These are phyloP conservation scores for Moelleriella libera DNA, from an alignment of 2,329 filamentous ascomycete species.

Conservation along the genomic window DNA sequence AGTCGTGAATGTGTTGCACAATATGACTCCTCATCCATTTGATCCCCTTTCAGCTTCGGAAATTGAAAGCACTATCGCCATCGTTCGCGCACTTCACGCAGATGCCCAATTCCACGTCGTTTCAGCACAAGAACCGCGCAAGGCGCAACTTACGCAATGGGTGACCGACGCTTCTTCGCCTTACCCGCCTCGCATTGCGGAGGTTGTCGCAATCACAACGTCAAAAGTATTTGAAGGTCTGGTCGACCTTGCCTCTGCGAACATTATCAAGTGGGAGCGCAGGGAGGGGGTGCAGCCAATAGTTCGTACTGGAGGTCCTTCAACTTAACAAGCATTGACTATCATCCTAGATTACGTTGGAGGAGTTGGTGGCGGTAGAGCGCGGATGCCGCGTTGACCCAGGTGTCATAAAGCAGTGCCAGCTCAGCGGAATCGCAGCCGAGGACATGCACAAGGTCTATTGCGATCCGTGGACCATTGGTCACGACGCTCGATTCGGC, in stretches of 20 bases:
- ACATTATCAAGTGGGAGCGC: constrained; percentile 57
- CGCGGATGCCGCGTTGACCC: constrained; percentile 58
- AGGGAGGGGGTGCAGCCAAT: constrained; percentile 66
- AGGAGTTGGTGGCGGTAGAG: constrained; percentile 71
- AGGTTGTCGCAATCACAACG: constrained; percentile 66
- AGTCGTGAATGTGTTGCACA: too few species aligned
- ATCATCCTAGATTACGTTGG: constrained; percentile 61
- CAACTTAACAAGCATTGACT: background rate
- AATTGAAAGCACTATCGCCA: constrained; percentile 53
- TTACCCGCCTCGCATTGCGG: constrained; percentile 56
- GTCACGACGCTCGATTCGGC: constrained; percentile 82
- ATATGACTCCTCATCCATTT: constrained; percentile 43
- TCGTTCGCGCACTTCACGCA: constrained; percentile 53
- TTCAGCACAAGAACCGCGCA: constrained; percentile 68
- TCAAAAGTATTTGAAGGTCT: constrained; percentile 70
- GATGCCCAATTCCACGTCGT: constrained; percentile 68
- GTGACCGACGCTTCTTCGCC: constrained; percentile 45
- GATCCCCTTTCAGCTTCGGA: constrained; percentile 62
- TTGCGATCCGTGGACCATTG: constrained; percentile 93
- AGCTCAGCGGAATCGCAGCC: constrained; percentile 32
- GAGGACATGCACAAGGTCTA: constrained; percentile 80
- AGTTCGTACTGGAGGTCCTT: constrained; percentile 19
- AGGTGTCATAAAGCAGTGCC: constrained; percentile 77
- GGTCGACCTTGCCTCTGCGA: constrained; percentile 52
- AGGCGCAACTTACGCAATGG: constrained; percentile 69